Conservation (phyloP, 345 rosid genomes). For the Populus alba region DNA sequence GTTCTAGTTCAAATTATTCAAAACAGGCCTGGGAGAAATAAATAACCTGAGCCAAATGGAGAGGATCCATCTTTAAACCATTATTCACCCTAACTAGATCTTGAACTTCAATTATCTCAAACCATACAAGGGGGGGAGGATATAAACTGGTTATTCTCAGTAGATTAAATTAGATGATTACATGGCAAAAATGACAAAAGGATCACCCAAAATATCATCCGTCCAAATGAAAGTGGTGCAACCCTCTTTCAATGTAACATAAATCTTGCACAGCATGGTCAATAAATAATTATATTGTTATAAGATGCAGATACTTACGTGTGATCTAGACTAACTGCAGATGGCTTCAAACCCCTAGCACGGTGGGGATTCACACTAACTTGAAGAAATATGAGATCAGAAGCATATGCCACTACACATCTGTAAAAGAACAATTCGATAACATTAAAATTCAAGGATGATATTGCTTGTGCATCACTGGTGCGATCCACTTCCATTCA, state of each 20-base stretch:
- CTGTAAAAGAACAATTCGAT: conserved; percentile 37
- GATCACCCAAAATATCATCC: neutral
- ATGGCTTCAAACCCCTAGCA: conserved; percentile 49
- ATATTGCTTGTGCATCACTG: neutral
- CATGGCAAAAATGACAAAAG: neutral
- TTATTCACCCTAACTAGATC: neutral
- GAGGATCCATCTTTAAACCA: neutral
- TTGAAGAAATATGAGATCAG: conserved; percentile 75
- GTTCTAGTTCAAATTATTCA: neutral
- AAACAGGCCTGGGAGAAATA: neutral
- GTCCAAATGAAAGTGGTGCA: neutral
- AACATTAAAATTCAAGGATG: neutral
- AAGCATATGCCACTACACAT: conserved; percentile 88
- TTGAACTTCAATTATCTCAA: neutral
- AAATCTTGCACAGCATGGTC: neutral
- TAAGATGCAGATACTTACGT: conserved; percentile 50
- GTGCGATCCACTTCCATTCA: neutral
- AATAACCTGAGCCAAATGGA: neutral
- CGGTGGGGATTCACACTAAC: conserved; percentile 91
- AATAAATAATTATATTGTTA: neutral
- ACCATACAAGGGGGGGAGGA: neutral
- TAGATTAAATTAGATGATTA: neutral
- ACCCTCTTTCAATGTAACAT: neutral
- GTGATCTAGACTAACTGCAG: conserved; percentile 86
- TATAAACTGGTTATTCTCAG: neutral